Evolutionary conservation across 805 yeast species (phyloP), one percentile per base, ranked within the genome.

Genomic region (Sugiyamaella marilandica): DNA sequence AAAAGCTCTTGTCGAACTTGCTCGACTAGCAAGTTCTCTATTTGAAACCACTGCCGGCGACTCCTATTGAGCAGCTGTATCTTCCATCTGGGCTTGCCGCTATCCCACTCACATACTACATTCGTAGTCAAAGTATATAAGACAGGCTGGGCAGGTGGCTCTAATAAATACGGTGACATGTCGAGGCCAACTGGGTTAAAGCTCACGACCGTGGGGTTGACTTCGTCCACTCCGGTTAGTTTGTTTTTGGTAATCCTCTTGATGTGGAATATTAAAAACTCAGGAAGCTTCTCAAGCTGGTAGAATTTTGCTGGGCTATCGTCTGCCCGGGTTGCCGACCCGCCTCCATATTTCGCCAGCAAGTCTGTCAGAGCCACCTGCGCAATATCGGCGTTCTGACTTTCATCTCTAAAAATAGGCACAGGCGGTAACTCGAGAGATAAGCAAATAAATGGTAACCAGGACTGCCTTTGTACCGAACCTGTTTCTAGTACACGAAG

Each of bases 181-280:
- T 64, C 74, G 58, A 72, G 69, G 18, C 56, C 60, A 44, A 62
- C 62, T 2, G 72, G 69, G 7, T 83, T 78, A 61, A 81, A 84
- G 45, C 78, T 81, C 2, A 87, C 84, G 29, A 85, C 76, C 1
- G 86, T 83, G 32, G 82, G 81, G 59, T 82, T 83, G 51, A 79
- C 64, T 52, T 73, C 73, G 41, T 74, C 62, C 31, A 51, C 65
- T 10, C 55, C 55, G 0, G 71, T 61, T 19, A 67, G 60, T 10
- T 66, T 65, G 11, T 65, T 60, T 24, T 72, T 73, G 10, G 67
- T 67, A 52, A 79, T 74, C 53, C 94, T 72, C 56, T 84, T 80
- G 52, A 81, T 74, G 59, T 80, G 81, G 1, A 87, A 58, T 4
- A 83, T 67, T 34, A 87, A 64, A 51, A 69, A 76, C 34, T 74